phyloP scores from a whole-genome alignment of 148 eudicot genomes.

The Talinum fruticosum region DNA sequence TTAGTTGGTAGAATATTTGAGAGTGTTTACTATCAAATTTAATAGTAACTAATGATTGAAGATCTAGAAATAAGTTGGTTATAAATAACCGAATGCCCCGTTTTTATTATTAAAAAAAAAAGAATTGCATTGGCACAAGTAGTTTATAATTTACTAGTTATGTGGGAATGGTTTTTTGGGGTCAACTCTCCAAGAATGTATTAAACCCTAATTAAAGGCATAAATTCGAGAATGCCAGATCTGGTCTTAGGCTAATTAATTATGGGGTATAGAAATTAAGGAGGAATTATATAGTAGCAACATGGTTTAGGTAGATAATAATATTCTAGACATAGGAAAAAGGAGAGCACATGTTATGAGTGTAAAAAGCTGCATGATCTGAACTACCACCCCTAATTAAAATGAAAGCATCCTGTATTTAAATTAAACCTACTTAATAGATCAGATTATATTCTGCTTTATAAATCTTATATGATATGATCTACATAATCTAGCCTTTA shows the following conservation, averaged over 20 bases:
- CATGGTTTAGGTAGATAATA: background rate
- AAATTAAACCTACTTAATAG: background rate
- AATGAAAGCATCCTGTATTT: background rate
- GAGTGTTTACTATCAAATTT: too few relatives aligned
- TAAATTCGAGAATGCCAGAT: background rate
- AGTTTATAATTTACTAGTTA: too few relatives aligned
- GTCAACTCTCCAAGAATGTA: background rate
- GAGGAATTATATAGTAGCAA: background rate
- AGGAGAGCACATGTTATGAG: background rate
- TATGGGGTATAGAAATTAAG: too few relatives aligned
- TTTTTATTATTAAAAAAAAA: too few relatives aligned
- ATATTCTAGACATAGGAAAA: background rate
- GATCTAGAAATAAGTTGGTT: too few relatives aligned
- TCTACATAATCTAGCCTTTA: background rate
- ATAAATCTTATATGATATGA: background rate
- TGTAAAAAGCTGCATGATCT: background rate
- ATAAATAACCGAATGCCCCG: too few relatives aligned
- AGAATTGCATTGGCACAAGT: too few relatives aligned
- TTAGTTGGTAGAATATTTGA: too few relatives aligned
- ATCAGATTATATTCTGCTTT: constrained; percentile 7
- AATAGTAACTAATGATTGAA: too few relatives aligned
- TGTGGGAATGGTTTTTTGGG: background rate
- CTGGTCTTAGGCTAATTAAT: background rate
- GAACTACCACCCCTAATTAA: background rate
- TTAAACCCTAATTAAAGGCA: background rate